These are phyloP conservation scores for Corymbia calophylla DNA, from an alignment of 441 rosid species.

Conservation along the genomic window DNA sequence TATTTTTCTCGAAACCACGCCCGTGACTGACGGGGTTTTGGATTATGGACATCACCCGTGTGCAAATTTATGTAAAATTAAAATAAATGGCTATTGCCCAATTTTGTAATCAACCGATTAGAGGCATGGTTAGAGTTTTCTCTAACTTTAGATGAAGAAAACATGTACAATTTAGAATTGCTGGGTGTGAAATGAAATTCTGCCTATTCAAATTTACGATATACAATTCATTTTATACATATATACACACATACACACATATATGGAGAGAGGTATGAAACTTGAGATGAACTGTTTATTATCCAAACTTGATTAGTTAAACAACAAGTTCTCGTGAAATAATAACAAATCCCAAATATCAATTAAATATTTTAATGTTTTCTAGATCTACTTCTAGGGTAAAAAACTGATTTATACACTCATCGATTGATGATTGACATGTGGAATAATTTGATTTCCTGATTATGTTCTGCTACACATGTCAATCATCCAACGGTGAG, in stretches of 20 bases:
- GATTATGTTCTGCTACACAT: not conserved
- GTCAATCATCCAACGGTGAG: not conserved
- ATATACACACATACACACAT: too few relatives aligned
- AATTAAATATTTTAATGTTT: not conserved
- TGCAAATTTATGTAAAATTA: not conserved
- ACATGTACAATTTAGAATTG: not conserved
- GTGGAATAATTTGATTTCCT: not conserved
- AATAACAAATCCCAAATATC: not conserved
- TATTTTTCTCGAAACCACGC: not conserved
- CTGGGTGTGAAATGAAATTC: not conserved
- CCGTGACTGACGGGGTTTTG: not conserved
- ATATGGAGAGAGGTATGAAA: not conserved
- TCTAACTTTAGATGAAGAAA: not conserved
- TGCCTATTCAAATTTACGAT: not conserved
- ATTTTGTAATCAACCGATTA: not conserved
- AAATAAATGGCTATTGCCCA: not conserved
- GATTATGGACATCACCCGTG: not conserved
- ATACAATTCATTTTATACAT: fast-evolving
- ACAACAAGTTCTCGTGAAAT: not conserved
- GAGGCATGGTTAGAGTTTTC: not conserved
- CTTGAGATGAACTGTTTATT: not conserved
- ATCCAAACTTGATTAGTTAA: not conserved
- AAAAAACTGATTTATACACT: not conserved
- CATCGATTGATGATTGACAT: not conserved
- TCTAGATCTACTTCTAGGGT: not conserved